Percentiles rank a stretch among this genome's conserved stretches.
phyloP scores from a whole-genome alignment of 208 protist species.

The Trypanosoma avium region DNA sequence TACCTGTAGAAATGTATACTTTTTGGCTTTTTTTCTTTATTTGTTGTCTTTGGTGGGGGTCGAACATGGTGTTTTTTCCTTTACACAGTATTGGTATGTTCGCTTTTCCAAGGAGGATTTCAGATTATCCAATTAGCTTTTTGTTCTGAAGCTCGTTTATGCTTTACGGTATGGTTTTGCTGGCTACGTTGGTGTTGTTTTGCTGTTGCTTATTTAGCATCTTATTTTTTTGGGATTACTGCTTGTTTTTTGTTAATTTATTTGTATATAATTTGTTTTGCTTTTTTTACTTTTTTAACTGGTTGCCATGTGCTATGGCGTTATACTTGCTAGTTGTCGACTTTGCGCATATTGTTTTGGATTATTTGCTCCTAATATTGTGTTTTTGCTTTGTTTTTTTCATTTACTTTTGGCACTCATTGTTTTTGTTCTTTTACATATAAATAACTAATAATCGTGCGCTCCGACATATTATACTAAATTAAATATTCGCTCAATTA shows the following conservation, averaged over 20 bases:
- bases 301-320: constrained; percentile 61
- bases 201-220: constrained; percentile 56
- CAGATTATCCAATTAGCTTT: constrained; percentile 66
- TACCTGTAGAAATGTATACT: constrained; percentile 63
- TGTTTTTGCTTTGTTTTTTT: constrained; percentile 71
- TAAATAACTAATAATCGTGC: constrained; percentile 79
- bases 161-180: constrained; percentile 53
- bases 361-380: constrained; percentile 67
- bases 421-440: constrained; percentile 86
- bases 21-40: constrained; percentile 68
- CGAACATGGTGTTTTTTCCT: constrained; percentile 70
- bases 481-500: constrained; percentile 90
- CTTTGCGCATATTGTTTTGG: constrained; percentile 65
- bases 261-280: constrained; percentile 68
- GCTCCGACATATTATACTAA: constrained; percentile 92
- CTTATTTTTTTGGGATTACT: constrained; percentile 67
- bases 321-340: constrained; percentile 64
- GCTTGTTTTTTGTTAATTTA: constrained; percentile 74
- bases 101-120: constrained; percentile 63
- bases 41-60: constrained; percentile 50
- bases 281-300: constrained; percentile 75
- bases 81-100: constrained; percentile 61
- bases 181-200: constrained; percentile 52
- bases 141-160: constrained; percentile 69
- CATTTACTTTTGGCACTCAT: constrained; percentile 55